Conservation (phyloP, 1,139 yeast species). For the Suhomyces yuchorum region DNA sequence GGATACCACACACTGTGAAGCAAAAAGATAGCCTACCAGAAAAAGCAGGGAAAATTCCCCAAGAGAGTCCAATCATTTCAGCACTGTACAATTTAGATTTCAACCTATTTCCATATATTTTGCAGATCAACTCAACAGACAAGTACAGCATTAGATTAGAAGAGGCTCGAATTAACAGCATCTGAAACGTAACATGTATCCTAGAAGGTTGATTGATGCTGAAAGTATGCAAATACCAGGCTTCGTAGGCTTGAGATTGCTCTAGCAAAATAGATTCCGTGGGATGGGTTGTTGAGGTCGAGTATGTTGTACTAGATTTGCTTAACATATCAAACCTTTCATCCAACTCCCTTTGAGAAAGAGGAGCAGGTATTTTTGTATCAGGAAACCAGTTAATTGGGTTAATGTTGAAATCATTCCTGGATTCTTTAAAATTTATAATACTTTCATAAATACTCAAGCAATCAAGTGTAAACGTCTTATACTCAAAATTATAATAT, state of each 20-base stretch:
- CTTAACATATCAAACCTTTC: not conserved
- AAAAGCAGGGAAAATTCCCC: constrained; percentile 54
- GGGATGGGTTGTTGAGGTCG: not conserved
- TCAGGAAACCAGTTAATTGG: constrained; percentile 8
- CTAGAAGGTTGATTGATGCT: constrained; percentile 21
- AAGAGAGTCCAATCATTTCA: constrained; percentile 52
- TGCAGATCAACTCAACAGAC: constrained; percentile 52
- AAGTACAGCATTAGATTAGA: constrained; percentile 26
- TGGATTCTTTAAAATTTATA: not conserved
- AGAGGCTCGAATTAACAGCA: not conserved
- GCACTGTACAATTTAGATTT: constrained; percentile 50
- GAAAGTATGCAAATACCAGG: constrained; percentile 51
- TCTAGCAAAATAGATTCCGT: constrained; percentile 20
- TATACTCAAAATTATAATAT: constrained; percentile 24
- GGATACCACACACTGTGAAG: constrained; percentile 53
- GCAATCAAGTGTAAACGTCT: constrained; percentile 15
- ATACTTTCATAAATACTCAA: constrained; percentile 5
- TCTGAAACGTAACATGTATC: constrained; percentile 46
- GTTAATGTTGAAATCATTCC: not conserved
- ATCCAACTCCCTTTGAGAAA: constrained; percentile 13
- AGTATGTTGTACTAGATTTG: not conserved
- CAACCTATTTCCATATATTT: constrained; percentile 42
- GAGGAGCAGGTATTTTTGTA: constrained; percentile 7
- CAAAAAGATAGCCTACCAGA: constrained; percentile 53
- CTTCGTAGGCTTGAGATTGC: constrained; percentile 33